Conservation (phyloP, 305 asterid genomes). For the Solanum hybrid region DNA sequence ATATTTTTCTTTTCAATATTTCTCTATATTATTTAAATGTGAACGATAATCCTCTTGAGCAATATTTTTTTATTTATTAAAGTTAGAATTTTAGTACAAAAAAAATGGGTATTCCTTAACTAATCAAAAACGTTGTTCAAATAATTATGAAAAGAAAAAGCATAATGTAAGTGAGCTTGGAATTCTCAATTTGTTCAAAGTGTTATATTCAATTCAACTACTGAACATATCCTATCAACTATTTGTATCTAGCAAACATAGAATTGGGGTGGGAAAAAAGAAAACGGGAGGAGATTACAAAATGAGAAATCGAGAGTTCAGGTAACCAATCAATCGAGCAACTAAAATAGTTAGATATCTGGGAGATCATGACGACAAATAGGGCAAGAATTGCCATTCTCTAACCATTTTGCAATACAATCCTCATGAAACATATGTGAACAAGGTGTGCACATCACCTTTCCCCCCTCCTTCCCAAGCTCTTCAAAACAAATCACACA, state of each 20-base stretch:
- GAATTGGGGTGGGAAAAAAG: background rate
- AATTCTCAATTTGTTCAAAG: background rate
- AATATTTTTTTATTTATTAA: no score
- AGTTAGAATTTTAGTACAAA: background rate
- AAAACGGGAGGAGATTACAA: background rate
- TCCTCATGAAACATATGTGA: background rate
- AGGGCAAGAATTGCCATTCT: background rate
- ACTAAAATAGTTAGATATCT: background rate
- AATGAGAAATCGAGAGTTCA: background rate
- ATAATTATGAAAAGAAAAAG: background rate
- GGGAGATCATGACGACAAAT: background rate
- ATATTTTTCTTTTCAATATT: background rate
- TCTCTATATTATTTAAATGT: background rate
- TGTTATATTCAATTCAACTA: background rate
- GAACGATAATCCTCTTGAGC: background rate
- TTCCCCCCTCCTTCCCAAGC: background rate
- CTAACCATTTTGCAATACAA: background rate
- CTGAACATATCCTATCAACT: background rate
- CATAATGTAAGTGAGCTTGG: background rate
- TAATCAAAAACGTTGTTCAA: background rate
- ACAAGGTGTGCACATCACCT: background rate
- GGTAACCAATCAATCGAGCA: rapidly evolving
- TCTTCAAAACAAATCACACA: background rate
- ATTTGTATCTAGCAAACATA: background rate
- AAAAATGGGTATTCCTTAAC: background rate